Percentiles rank a stretch among this genome's conserved stretches.
phyloP scores from a whole-genome alignment of 352 stramenopile species.

The Hyaloperonospora arabidopsidis region DNA sequence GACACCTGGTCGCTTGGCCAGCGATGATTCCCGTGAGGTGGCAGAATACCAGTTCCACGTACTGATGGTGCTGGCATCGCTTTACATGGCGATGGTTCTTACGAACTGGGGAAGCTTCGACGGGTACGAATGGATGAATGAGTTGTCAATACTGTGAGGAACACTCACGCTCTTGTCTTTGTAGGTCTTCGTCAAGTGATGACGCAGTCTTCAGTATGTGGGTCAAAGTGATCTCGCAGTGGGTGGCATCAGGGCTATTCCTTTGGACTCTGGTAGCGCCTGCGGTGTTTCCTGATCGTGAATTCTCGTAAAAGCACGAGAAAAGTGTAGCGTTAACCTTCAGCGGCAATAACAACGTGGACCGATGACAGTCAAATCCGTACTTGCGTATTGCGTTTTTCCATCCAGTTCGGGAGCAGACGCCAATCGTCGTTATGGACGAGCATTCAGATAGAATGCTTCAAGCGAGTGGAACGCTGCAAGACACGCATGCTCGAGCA shows the following conservation, averaged over 20 bases:
- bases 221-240: conserved; percentile 91
- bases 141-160: background rate
- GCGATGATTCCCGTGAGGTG: conserved; percentile 10
- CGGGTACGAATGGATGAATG: conserved; percentile 24
- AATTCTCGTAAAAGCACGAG: conserved; percentile 58
- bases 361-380: no score
- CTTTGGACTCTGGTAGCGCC: conserved; percentile 92
- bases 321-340: background rate
- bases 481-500: no score
- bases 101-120: conserved; percentile 67
- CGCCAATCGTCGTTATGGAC: no score
- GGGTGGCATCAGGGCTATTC: conserved; percentile 87
- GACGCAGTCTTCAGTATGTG: conserved; percentile 87
- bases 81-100: conserved; percentile 81
- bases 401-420: no score
- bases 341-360: no score
- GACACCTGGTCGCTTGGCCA: conserved; percentile 7
- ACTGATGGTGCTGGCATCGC: conserved; percentile 62
- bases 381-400: no score
- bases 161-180: conserved; percentile 4
- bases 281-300: conserved; percentile 84
- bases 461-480: no score
- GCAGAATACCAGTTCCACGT: conserved; percentile 69
- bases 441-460: no score
- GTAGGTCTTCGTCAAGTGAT: conserved; percentile 30